phyloP scores from a whole-genome alignment of 2,329 filamentous ascomycete species.

The Beauveria brongniartii region DNA sequence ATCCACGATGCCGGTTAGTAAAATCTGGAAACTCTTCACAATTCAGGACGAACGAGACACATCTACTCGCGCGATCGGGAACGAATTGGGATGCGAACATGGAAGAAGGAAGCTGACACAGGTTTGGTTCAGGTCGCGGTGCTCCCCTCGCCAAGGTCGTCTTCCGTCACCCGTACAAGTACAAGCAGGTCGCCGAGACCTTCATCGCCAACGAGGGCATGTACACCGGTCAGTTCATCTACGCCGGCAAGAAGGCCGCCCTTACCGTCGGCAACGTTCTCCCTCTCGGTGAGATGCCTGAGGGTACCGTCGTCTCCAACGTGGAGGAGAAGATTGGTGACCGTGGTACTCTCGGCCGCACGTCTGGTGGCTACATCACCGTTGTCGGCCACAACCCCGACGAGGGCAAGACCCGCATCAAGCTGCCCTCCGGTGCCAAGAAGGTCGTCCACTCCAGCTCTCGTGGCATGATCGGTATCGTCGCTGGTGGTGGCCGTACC shows the following conservation, averaged over 20 bases:
- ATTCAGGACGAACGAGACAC: conserved; percentile 13
- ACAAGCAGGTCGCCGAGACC: conserved; percentile 96
- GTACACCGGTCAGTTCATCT: conserved; percentile 99
- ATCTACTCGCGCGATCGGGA: conserved; percentile 12
- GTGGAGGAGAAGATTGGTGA: conserved; percentile 99
- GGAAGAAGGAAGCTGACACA: conserved; percentile 20
- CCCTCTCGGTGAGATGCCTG: conserved; percentile 85
- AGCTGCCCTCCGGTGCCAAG: conserved; percentile 98
- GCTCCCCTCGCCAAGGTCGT: conserved; percentile 93
- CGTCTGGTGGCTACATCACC: conserved; percentile 98
- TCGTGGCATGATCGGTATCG: conserved; percentile 98
- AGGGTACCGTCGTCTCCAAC: conserved; percentile 99
- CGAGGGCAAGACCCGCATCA: conserved; percentile 99
- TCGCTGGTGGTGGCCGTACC: conserved; percentile 97
- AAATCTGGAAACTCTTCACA: not conserved
- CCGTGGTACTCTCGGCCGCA: conserved; percentile 91
- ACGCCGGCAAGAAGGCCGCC: conserved; percentile 97
- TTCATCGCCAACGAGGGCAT: conserved; percentile 99
- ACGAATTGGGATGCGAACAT: conserved; percentile 10
- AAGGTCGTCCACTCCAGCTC: conserved; percentile 90
- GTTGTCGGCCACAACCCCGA: conserved; percentile 96
- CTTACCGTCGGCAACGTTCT: conserved; percentile 98
- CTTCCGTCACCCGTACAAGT: conserved; percentile 98
- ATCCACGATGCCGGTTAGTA: conserved; percentile 84
- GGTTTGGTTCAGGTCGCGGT: conserved; percentile 54